A percentile compares a stretch with the other conserved stretches of the same genome.
These are phyloP conservation scores for Thermothielavioides terrestris DNA, from an alignment of 495 filamentous ascomycete genomes.

Conservation along the genomic window DNA sequence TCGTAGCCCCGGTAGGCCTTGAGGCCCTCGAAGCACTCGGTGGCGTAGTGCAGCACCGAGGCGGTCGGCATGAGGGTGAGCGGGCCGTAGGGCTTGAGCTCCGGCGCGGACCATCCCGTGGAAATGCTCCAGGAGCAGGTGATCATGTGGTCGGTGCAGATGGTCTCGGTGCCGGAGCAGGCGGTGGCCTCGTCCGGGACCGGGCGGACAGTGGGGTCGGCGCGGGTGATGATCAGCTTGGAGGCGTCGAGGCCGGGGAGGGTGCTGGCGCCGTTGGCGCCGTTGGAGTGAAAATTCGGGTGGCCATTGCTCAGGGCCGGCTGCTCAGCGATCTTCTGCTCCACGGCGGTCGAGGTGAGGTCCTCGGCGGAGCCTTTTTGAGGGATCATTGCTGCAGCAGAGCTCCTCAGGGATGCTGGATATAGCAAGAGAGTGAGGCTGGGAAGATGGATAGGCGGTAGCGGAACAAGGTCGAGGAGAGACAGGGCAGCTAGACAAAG, in stretches of 20 bases:
- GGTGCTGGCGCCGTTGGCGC: constrained; percentile 17
- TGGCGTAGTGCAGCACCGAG: constrained; percentile 83
- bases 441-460: not conserved
- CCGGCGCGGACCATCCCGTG: constrained; percentile 67
- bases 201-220: constrained; percentile 50
- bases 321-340: constrained; percentile 32
- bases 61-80: constrained; percentile 76
- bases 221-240: constrained; percentile 58
- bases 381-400: constrained; percentile 3
- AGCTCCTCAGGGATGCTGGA: constrained; percentile 8
- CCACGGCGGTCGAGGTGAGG: constrained; percentile 36
- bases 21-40: constrained; percentile 86
- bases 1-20: constrained; percentile 81
- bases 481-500: not conserved
- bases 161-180: constrained; percentile 38
- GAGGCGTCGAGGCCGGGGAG: constrained; percentile 57
- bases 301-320: constrained; percentile 15
- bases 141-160: constrained; percentile 90
- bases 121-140: constrained; percentile 58
- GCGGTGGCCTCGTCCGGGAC: constrained; percentile 54
- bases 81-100: constrained; percentile 72
- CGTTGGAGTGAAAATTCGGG: constrained; percentile 23
- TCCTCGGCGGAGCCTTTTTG: constrained; percentile 19
- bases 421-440: not conserved
- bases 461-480: not conserved